phyloP scores from a whole-genome alignment of 2,329 filamentous ascomycete species.

The Aquanectria penicillioides region DNA sequence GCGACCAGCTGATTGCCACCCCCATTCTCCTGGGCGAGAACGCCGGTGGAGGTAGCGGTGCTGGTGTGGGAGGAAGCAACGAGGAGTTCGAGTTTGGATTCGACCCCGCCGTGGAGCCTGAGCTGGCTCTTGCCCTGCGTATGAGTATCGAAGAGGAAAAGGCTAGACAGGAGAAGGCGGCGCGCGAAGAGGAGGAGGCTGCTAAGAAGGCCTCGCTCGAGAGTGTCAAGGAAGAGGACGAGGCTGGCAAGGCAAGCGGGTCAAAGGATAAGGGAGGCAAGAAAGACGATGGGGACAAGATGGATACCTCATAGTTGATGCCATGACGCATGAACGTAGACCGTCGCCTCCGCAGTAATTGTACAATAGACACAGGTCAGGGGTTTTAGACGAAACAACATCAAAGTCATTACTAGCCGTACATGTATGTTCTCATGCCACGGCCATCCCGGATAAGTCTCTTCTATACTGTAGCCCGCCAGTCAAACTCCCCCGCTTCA shows the following conservation, averaged over 20 bases:
- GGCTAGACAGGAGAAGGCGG: slow-evolving; percentile 88
- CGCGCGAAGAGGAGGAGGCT: slow-evolving; percentile 77
- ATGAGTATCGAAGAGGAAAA: slow-evolving; percentile 99
- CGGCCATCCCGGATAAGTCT: not conserved
- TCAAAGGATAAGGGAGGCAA: slow-evolving; percentile 75
- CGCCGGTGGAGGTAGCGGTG: slow-evolving; percentile 64
- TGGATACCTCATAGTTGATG: slow-evolving; percentile 79
- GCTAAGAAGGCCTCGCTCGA: slow-evolving; percentile 81
- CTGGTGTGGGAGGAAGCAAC: slow-evolving; percentile 68
- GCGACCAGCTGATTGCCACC: slow-evolving; percentile 88
- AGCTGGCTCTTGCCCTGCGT: slow-evolving; percentile 90
- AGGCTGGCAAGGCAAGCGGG: slow-evolving; percentile 53
- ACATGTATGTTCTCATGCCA: slow-evolving; percentile 10
- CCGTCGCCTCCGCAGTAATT: slow-evolving; percentile 46
- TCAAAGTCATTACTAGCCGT: slow-evolving; percentile 38
- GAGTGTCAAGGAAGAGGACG: slow-evolving; percentile 82
- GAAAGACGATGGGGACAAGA: slow-evolving; percentile 78
- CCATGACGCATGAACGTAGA: slow-evolving; percentile 24
- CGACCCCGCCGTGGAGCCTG: slow-evolving; percentile 90
- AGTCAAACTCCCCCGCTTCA: slow-evolving; percentile 24
- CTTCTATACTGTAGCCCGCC: slow-evolving; percentile 3
- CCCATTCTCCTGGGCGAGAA: slow-evolving; percentile 90
- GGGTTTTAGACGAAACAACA: slow-evolving; percentile 40
- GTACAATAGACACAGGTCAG: slow-evolving; percentile 45
- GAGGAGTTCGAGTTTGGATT: slow-evolving; percentile 82